Percentiles rank a stretch among this genome's conserved stretches.
phyloP scores from a whole-genome alignment of 192 early-diverging fungal species.

The Podochytrium sp. region DNA sequence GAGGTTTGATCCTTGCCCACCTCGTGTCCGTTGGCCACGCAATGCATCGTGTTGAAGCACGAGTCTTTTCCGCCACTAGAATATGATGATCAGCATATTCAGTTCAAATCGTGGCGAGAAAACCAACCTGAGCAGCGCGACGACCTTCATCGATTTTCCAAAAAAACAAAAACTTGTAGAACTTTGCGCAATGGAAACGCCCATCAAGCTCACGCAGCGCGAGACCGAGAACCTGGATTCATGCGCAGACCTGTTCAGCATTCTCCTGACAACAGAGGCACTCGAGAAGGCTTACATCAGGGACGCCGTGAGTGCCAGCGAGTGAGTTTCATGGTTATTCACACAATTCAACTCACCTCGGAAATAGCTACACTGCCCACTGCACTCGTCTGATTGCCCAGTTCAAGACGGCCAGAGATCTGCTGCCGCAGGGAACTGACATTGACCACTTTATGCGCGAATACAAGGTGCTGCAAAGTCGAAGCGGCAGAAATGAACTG shows the following conservation, averaged over 20 bases:
- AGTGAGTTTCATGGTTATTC: conserved; percentile 51
- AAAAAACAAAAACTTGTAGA: conserved; percentile 9
- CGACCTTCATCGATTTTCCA: conserved; percentile 37
- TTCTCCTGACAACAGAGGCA: conserved; percentile 89
- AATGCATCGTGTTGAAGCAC: conserved; percentile 94
- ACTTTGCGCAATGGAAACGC: conserved; percentile 11
- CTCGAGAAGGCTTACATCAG: conserved; percentile 92
- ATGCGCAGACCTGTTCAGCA: conserved; percentile 90
- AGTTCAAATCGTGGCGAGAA: neutral
- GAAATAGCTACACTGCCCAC: conserved; percentile 79
- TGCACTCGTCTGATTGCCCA: conserved; percentile 91
- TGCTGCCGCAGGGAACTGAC: conserved; percentile 13
- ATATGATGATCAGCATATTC: neutral
- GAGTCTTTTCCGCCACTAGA: conserved; percentile 96
- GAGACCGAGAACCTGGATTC: conserved; percentile 92
- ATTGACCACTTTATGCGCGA: conserved; percentile 65
- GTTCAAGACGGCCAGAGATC: conserved; percentile 81
- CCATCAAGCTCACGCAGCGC: conserved; percentile 8
- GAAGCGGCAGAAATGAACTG: no score
- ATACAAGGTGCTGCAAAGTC: conserved; percentile 63
- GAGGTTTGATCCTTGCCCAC: neutral
- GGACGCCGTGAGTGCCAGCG: conserved; percentile 78
- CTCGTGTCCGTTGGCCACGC: conserved; percentile 89
- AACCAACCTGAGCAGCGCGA: conserved; percentile 39
- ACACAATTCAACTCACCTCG: neutral